A percentile compares a stretch with the other conserved stretches of the same genome.
Conservation (phyloP, 345 rosid genomes). For the Crucihimalaya himalaica region DNA sequence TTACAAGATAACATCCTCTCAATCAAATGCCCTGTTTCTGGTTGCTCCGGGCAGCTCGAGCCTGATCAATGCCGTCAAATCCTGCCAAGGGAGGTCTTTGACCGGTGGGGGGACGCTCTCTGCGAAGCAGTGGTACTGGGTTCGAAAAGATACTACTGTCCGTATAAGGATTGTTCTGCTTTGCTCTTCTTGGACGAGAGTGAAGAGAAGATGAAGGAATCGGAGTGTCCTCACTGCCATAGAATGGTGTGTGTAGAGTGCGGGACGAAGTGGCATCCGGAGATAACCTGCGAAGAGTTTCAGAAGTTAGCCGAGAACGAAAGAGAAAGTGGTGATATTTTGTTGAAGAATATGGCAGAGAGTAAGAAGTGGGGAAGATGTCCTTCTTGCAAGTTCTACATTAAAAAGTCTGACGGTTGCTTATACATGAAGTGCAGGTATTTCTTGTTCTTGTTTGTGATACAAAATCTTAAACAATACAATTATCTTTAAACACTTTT, state of each 20-base stretch:
- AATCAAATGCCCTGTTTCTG: slow-evolving; percentile 38
- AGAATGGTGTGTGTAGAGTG: slow-evolving; percentile 56
- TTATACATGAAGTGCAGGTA: slow-evolving; percentile 56
- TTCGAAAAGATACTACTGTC: slow-evolving; percentile 42
- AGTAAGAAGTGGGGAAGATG: slow-evolving; percentile 52
- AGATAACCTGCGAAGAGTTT: slow-evolving; percentile 44
- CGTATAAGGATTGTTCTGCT: slow-evolving; percentile 54
- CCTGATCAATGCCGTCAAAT: slow-evolving; percentile 24
- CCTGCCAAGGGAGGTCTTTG: slow-evolving; percentile 24
- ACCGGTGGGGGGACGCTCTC: slow-evolving; percentile 41
- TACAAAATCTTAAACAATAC: background rate
- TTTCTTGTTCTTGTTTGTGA: background rate
- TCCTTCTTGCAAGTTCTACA: slow-evolving; percentile 46
- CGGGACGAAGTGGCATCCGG: slow-evolving; percentile 57
- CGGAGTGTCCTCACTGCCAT: slow-evolving; percentile 50
- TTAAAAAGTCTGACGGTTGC: slow-evolving; percentile 52
- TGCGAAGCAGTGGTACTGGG: slow-evolving; percentile 51
- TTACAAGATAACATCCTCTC: slow-evolving; percentile 38
- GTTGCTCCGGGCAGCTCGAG: slow-evolving; percentile 21
- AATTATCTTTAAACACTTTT: background rate
- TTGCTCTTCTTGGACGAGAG: slow-evolving; percentile 44
- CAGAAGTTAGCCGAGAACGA: slow-evolving; percentile 46
- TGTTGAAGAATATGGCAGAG: slow-evolving; percentile 52
- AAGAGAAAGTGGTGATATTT: slow-evolving; percentile 46
- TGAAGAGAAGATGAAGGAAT: slow-evolving; percentile 30